A percentile compares a stretch with the other conserved stretches of the same genome.
These are phyloP conservation scores for Irpex sp. DNA, from an alignment of 1,284 basidiomycete genomes.

Conservation along the genomic window DNA sequence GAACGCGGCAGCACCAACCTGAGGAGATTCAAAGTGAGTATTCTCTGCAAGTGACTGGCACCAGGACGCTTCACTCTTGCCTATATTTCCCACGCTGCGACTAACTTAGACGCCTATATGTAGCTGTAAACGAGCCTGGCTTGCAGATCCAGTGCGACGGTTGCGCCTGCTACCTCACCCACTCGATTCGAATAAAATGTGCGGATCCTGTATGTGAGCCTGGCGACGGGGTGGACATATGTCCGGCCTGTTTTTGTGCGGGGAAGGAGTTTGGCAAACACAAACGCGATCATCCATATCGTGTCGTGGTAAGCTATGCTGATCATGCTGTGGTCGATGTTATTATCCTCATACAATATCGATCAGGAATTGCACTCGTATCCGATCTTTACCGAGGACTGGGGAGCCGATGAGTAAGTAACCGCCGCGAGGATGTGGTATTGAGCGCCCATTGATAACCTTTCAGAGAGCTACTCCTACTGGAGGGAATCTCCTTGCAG, in stretches of 20 bases:
- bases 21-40: conserved; percentile 72
- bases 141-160: conserved; percentile 74
- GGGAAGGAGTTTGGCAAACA: conserved; percentile 90
- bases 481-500: conserved; percentile 87
- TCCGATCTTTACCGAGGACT: conserved; percentile 93
- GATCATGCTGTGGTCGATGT: neutral
- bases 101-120: conserved; percentile 34
- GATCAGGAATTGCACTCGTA: conserved; percentile 90
- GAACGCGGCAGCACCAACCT: conserved; percentile 67
- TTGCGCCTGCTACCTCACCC: conserved; percentile 74
- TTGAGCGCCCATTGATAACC: neutral
- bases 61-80: conserved; percentile 22
- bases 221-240: conserved; percentile 83
- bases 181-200: conserved; percentile 91
- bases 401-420: conserved; percentile 94
- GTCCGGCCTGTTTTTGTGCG: conserved; percentile 86
- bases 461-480: conserved; percentile 79
- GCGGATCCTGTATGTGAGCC: conserved; percentile 75
- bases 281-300: conserved; percentile 87
- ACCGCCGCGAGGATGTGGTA: neutral
- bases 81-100: conserved; percentile 33
- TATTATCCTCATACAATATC: neutral
- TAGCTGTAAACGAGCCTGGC: conserved; percentile 75
- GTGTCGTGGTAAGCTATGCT: conserved; percentile 72
- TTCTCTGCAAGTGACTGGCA: conserved; percentile 19